phyloP scores from a whole-genome alignment of 2,329 filamentous ascomycete genomes.

The Hypoxylon sp. region DNA sequence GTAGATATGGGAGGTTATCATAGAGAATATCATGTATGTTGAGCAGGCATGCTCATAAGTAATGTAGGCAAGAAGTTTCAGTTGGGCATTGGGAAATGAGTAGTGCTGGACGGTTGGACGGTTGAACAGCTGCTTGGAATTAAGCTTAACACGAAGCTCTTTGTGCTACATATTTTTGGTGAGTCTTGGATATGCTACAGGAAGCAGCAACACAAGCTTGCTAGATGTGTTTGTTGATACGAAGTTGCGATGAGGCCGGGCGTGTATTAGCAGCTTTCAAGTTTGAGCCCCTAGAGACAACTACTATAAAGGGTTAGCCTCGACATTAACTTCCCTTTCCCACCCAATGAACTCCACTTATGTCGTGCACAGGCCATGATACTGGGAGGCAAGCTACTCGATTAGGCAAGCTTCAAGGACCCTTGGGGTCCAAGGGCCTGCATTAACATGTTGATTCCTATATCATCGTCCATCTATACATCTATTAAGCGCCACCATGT shows the following conservation, averaged over 20 bases:
- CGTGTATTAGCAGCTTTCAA: background rate
- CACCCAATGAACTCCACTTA: conserved; percentile 19
- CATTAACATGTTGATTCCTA: background rate
- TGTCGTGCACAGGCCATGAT: conserved; percentile 13
- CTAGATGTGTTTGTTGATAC: background rate
- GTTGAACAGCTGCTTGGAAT: conserved; percentile 8
- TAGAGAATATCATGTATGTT: conserved; percentile 2
- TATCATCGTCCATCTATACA: background rate
- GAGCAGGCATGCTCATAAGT: conserved; percentile 1
- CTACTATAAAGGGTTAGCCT: conserved; percentile 25
- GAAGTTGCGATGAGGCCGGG: conserved; percentile 20
- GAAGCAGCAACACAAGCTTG: conserved; percentile 5
- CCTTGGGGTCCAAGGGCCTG: background rate
- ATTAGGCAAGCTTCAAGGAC: conserved; percentile 14
- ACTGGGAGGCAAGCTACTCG: conserved; percentile 7
- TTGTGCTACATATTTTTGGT: conserved; percentile 3
- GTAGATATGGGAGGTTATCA: background rate
- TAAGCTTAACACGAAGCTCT: background rate
- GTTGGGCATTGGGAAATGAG: background rate
- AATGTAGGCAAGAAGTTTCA: conserved; percentile 4
- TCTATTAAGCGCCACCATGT: background rate
- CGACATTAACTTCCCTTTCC: conserved; percentile 22
- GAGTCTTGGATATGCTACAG: conserved; percentile 1
- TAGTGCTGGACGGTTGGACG: background rate
- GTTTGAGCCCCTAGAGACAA: conserved; percentile 1